A percentile compares a stretch with the other conserved stretches of the same genome.
These are phyloP conservation scores for Periconia macrospinosa DNA, from an alignment of 2,329 filamentous ascomycete species.

Conservation along the genomic window DNA sequence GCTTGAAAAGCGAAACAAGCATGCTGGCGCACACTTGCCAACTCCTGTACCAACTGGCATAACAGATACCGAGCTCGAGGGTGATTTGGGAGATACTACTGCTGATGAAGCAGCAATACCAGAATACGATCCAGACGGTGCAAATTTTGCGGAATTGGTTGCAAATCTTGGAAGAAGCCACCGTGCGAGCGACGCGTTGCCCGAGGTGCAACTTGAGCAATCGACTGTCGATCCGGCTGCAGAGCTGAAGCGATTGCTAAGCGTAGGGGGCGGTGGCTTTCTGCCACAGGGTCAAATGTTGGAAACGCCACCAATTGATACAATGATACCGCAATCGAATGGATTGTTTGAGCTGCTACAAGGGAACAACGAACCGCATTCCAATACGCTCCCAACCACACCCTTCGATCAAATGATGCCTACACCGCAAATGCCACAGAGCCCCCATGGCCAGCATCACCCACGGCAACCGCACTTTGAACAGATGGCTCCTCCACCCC, in stretches of 20 bases:
- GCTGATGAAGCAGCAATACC: constrained; percentile 22
- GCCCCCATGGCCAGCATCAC: constrained; percentile 57
- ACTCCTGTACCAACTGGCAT: constrained; percentile 20
- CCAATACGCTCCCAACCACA: constrained; percentile 39
- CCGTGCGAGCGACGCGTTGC: constrained; percentile 27
- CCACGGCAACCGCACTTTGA: constrained; percentile 56
- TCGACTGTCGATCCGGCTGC: constrained; percentile 48
- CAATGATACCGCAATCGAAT: constrained; percentile 32
- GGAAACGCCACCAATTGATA: constrained; percentile 7
- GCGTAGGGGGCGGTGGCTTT: constrained; percentile 44
- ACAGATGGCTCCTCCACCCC: constrained; percentile 52
- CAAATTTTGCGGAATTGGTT: constrained; percentile 35
- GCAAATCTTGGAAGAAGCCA: constrained; percentile 32
- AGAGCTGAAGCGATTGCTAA: constrained; percentile 56
- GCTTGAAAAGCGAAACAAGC: constrained; percentile 59
- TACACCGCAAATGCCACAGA: constrained; percentile 57
- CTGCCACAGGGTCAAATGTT: constrained; percentile 30
- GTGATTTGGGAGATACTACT: constrained; percentile 29
- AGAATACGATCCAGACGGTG: constrained; percentile 14
- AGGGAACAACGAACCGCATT: constrained; percentile 20
- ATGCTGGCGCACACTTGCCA: constrained; percentile 18
- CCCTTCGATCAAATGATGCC: constrained; percentile 58
- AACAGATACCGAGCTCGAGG: constrained; percentile 34
- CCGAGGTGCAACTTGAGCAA: constrained; percentile 30
- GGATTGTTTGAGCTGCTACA: constrained; percentile 60